Percentiles rank a stretch among this genome's conserved stretches.
These are phyloP conservation scores for Microglena sp. DNA, from an alignment of 139 green algal species.

Conservation along the genomic window DNA sequence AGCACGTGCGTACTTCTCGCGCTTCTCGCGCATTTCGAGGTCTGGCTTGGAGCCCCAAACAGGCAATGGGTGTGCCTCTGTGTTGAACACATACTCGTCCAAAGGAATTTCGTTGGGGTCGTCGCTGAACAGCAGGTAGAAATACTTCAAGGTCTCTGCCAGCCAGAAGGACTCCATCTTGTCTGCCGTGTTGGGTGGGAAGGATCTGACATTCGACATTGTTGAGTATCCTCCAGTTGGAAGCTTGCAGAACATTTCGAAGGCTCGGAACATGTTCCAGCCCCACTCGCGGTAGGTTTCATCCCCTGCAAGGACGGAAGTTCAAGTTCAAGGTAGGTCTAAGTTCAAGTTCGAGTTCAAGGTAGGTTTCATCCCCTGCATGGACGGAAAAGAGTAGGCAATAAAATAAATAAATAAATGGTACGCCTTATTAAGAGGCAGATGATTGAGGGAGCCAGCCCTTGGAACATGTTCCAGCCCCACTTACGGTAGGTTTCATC, in stretches of 20 bases:
- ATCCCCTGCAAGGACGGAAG: constrained; percentile 24
- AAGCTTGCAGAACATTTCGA: constrained; percentile 46
- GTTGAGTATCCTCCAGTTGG: constrained; percentile 42
- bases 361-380: constrained; percentile 63
- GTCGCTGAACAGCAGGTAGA: constrained; percentile 70
- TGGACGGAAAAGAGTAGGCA: no score
- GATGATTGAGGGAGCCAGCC: no score
- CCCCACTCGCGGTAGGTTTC: constrained; percentile 64
- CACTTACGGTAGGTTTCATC: constrained; percentile 63
- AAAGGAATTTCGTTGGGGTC: constrained; percentile 54
- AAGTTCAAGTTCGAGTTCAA: no score
- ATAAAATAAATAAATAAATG: no score
- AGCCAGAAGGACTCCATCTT: constrained; percentile 85
- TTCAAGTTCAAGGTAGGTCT: no score
- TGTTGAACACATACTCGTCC: constrained; percentile 78
- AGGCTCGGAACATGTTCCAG: constrained; percentile 75
- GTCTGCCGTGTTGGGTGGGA: constrained; percentile 39
- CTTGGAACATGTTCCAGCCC: constrained; percentile 75
- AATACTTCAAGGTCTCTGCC: constrained; percentile 74
- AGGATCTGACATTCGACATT: constrained; percentile 3
- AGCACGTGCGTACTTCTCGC: no score
- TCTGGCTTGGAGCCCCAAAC: constrained; percentile 39
- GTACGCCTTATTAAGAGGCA: no score
- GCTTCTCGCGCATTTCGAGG: neutral
- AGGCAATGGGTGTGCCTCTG: constrained; percentile 73